Base-by-base conservation (phyloP, 2,329 filamentous ascomycete genomes). In the Elsinoe australis region DNA sequence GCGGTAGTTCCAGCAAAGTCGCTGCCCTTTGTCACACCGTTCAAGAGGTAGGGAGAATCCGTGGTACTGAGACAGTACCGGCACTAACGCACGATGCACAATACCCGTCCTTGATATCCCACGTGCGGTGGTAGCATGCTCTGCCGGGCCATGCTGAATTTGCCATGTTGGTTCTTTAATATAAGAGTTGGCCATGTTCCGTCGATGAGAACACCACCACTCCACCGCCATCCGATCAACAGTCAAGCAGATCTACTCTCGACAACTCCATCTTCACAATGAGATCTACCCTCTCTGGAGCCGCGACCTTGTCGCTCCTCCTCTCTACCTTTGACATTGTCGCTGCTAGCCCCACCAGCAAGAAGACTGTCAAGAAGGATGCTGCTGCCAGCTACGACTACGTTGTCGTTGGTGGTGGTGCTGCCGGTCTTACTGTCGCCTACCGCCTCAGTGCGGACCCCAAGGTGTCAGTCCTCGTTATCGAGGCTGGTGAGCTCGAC, bases 321-420 rank as follows among this genome's bases (percentile, higher is more conserved):
- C 39, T 44, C 28, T 8, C 35, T 39, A 18, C 39, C 39, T 14
- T 26, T 17, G n/a, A n/a, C n/a, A n/a, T n/a, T n/a, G n/a, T n/a
- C n/a, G n/a, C 22, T 9, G 15, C 39, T 15, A 24, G 17, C 39
- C 15, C 39, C 12, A 17, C 39, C 26, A 19, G 7, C 4, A 36
- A 36, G 14, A 5, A 36, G 14, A 8, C 28, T 26, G 6, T 9
- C 39, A 44, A 44, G 39, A 44, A 44, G 39, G 39, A 44, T 26
- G 31, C 69, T 53, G 68, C 66, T 47, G 66, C 64, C 4, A 44
- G 21, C 39, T 44, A 44, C 39, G 57, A 60, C 49, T 58, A 57
- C 41, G 42, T 59, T 28, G 45, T 59, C 29, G 52, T 52, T 32
- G 58, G 57, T 18, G 57, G 58, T 31, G 57, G 56, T 26, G 48